phyloP scores from a whole-genome alignment of 192 early-diverging fungal genomes.

The Haplosporangium gracile region DNA sequence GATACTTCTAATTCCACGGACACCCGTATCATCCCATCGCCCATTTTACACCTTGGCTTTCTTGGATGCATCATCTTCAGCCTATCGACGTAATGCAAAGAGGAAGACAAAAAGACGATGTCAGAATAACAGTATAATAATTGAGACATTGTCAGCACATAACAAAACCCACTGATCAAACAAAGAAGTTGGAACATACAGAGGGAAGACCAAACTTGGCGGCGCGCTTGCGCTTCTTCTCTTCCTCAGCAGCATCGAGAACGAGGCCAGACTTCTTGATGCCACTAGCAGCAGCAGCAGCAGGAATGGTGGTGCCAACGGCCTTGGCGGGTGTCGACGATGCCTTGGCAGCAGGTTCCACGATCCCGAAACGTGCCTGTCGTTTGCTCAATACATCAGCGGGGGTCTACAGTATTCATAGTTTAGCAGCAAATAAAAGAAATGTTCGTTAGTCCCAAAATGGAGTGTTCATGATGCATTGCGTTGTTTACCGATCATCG shows the following conservation, averaged over 20 bases:
- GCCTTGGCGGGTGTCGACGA: background rate
- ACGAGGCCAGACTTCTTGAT: background rate
- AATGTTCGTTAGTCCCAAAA: background rate
- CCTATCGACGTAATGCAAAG: background rate
- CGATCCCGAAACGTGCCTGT: constrained; percentile 65
- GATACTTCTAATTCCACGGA: background rate
- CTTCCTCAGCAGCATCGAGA: constrained; percentile 65
- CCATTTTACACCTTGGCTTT: constrained; percentile 18
- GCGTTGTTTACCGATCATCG: background rate
- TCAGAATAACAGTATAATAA: background rate
- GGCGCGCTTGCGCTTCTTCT: constrained; percentile 75
- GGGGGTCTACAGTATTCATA: constrained; percentile 33
- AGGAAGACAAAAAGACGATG: background rate
- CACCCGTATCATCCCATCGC: background rate
- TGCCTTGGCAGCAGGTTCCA: constrained; percentile 12
- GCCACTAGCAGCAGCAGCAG: background rate
- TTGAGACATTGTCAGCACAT: background rate
- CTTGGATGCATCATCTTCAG: constrained; percentile 28
- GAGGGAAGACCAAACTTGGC: constrained; percentile 64
- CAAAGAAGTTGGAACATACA: background rate
- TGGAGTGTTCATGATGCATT: background rate
- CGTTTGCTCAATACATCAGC: constrained; percentile 67
- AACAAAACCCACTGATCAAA: background rate
- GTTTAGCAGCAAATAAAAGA: background rate
- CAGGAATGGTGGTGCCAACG: background rate